Evolutionary conservation across 2,329 filamentous ascomycete genomes (phyloP).

Genomic region (Didymosphaeria variabile): DNA sequence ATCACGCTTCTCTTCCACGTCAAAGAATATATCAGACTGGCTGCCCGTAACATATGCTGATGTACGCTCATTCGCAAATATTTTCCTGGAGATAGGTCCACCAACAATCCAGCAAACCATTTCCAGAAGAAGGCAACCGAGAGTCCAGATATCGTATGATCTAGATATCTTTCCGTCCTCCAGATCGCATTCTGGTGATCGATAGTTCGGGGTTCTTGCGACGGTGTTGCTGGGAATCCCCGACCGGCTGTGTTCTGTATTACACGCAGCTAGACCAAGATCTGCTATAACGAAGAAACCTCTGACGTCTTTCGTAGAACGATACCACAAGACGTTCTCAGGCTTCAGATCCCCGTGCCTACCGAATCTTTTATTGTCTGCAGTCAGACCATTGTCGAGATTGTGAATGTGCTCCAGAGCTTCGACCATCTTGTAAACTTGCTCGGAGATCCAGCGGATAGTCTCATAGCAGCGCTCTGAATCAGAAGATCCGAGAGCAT

Average conservation of each 20-base stretch:
- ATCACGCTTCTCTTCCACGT: constrained; percentile 10
- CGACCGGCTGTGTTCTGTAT: constrained; percentile 17
- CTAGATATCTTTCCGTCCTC: constrained; percentile 21
- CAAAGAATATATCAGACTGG: constrained; percentile 26
- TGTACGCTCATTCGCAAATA: constrained; percentile 10
- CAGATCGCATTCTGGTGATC: constrained; percentile 28
- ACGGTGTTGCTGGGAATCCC: constrained; percentile 6
- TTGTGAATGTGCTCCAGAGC: constrained; percentile 25
- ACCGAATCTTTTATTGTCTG: constrained; percentile 14
- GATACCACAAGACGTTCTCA: constrained; percentile 48
- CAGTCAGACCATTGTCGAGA: neutral
- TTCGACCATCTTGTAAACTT: constrained; percentile 20
- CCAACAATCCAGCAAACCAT: constrained; percentile 26
- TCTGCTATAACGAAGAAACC: constrained; percentile 23
- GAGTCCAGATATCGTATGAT: constrained; percentile 31
- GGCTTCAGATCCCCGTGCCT: constrained; percentile 48
- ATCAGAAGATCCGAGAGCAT: neutral
- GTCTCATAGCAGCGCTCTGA: neutral
- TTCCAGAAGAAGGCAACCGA: constrained; percentile 30
- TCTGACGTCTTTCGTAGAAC: neutral
- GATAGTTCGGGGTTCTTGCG: constrained; percentile 17
- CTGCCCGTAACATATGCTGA: constrained; percentile 15
- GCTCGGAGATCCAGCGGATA: constrained; percentile 22
- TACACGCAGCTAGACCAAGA: constrained; percentile 18
- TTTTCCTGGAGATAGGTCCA: neutral